Base-by-base conservation (phyloP, 2,329 filamentous ascomycete genomes). In the Penicillium sp. region DNA sequence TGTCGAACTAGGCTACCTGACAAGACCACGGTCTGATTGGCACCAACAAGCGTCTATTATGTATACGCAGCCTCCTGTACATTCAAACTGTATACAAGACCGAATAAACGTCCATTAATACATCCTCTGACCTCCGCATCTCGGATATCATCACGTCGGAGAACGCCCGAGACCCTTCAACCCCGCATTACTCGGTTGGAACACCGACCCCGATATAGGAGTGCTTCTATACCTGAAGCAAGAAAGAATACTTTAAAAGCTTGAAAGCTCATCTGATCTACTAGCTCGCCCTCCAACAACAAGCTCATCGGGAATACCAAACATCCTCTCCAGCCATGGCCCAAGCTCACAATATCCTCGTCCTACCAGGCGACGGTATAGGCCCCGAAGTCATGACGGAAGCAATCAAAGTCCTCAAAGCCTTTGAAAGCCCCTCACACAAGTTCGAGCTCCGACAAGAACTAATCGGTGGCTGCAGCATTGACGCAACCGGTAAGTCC, bases 391-490 rank as follows among this genome's bases (percentile, higher is more conserved):
- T 92, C 57, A 76, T 76, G 69, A 45, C 69, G 26, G 76, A 77
- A 70, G 73, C 75, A 38, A 62, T 72, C 53, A 76, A 94, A 88
- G 82, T 95, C 67, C 85, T 97, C 69, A 88, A 89, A 75, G 83
- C 88, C 10, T 84, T 97, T 65, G 89, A 93, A 79, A 83, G 86
- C 58, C 80, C 83, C 65, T 86, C 85, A 72, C 85, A 87, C 74
- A 89, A 88, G 69, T 97, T 97, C 80, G 89, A 92, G 73, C 88
- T 96, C 67, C 85, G 94, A 73, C 86, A 93, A 54, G 91, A 96
- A 73, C 84, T 95, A 50, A 86, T 97, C 59, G 92, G 93, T 68
- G 93, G 93, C 69, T 92, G 93, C 86, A 82, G 90, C 83, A 97
- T 97, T 78, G 88, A 97, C 72, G 86, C 86, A 6, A 86, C 88